Base-by-base conservation (phyloP, 2,329 filamentous ascomycete species). In the Colletotrichum sp. region DNA sequence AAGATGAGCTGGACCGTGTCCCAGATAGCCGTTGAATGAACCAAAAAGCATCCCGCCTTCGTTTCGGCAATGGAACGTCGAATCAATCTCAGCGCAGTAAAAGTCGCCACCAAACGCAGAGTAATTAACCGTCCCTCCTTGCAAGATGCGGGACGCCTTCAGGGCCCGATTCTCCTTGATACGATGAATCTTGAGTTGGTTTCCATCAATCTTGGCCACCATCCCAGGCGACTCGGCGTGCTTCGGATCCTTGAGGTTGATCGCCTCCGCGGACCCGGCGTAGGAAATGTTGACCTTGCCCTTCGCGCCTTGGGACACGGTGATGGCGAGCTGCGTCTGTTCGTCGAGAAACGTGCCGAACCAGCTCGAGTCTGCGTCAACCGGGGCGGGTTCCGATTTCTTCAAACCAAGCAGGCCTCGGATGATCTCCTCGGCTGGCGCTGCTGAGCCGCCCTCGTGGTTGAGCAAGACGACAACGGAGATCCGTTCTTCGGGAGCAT, bases 401-500 rank as follows among this genome's bases (percentile, higher is more conserved):
- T 80, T 77, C 8, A 79, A 62, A n/a, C 73, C 68, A 21, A 87
- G 66, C 1, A 84, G 64, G 7, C 78, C 79, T 67, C 83, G 80
- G 15, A 87, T 72, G 3, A 86, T 79, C 24, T 82, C 77, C 8
- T 82, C 79, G 7, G 79, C 80, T 2, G 82, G 81, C 6, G 28
- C 78, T 7, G 69, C 77, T 16, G 82, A 80, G 71, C 82, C 79
- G 9, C 75, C 79, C 52, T 87, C 84, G 59, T 85, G 82, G 62
- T 88, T 88, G 73, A 86, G 83, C 72, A 88, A 63, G 6, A 83
- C 83, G 1, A 88, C 81, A 12, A 87, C 81, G 4, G 85, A 86
- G 1, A 87, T 57, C 2, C 82, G 79, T 28, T 84, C 79, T 8
- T 79, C 75, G 1, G 85, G 83, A 7, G 81, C 79, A 70, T 88